Evolutionary conservation across 139 green algal genomes (phyloP), one percentile per base, ranked within the genome.

Genomic region (Chlamydomonas sp.): DNA sequence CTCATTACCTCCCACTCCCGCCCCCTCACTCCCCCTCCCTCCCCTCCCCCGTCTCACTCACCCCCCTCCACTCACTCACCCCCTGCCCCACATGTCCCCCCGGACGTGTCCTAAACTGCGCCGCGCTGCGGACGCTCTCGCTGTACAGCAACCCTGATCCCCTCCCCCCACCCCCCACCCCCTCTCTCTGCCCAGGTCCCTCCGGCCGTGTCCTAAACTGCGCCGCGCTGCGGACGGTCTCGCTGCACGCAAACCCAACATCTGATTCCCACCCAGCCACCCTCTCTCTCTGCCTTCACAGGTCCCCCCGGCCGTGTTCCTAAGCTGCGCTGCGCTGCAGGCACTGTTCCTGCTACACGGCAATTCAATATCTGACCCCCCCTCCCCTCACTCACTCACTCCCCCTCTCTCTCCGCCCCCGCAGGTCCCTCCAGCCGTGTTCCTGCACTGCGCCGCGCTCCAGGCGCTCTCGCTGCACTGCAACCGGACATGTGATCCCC

Each of bases 391-490:
- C n/a, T n/a, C n/a, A n/a, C 43, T 54, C 43, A 54, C 13, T 54
- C 13, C 20, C 16, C 20, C 16, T 54, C 13, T 54, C 43, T 20
- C 20, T 54, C 43, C 20, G 43, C 43, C 43, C 43, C 16, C 43
- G 6, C 60, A 54, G 43, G 20, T 54, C 43, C 43, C 43, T 54
- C 43, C 43, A 26, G 43, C 43, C 43, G 43, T 54, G 43, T 54
- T 95, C 20, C 43, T 26, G 43, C 16, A 20, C 43, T 54, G 43
- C 43, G 16, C 20, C 16, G 43, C 43, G 20, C 20, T 54, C 20
- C 43, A 54, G 43, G 20, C 43, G 20, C 43, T 54, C 16, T 54
- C 43, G n/a, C n/a, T n/a, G 20, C 13, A 54, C 20, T 54, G 16
- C 43, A 54, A 54, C 13, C 43, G 16, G 13, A 54, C 43, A 26